Evolutionary conservation across 495 filamentous ascomycete genomes (phyloP).

Genomic region (Jackrogersella multiformis): DNA sequence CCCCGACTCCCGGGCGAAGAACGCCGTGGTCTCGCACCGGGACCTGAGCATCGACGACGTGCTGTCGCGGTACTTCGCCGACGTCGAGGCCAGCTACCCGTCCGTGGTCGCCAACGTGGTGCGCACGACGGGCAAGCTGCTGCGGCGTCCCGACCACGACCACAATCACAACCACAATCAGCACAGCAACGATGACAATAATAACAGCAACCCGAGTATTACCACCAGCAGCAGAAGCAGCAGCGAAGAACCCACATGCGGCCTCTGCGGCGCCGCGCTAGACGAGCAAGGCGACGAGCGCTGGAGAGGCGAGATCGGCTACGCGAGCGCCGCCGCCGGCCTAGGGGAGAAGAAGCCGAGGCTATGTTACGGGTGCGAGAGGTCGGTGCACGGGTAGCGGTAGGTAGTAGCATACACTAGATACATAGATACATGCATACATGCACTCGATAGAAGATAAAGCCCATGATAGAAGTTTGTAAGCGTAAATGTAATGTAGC

Average conservation of each 20-base stretch:
- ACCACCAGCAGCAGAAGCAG: background rate
- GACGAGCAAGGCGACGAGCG: constrained; percentile 58
- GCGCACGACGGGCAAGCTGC: constrained; percentile 81
- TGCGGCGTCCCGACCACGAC: constrained; percentile 44
- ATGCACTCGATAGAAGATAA: too few relatives aligned
- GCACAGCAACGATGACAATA: background rate
- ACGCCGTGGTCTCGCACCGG: constrained; percentile 67
- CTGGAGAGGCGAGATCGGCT: constrained; percentile 61
- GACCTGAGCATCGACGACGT: constrained; percentile 89
- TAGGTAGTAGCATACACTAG: too few relatives aligned
- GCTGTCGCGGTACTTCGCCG: constrained; percentile 86
- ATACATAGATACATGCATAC: too few relatives aligned
- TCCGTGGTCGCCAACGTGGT: constrained; percentile 95
- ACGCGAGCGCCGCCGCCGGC: constrained; percentile 19
- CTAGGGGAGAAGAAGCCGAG: constrained; percentile 5
- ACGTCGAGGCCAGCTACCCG: constrained; percentile 87
- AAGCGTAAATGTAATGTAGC: too few relatives aligned
- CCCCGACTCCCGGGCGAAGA: constrained; percentile 17
- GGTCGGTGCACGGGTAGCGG: constrained; percentile 54
- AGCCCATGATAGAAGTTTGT: too few relatives aligned
- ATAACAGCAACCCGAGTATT: too few relatives aligned
- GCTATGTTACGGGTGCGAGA: constrained; percentile 65
- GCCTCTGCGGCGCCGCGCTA: constrained; percentile 61
- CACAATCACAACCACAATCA: background rate
- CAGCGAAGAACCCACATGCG: constrained; percentile 43